These are phyloP conservation scores for Tricladium varicosporioides DNA, from an alignment of 2,329 filamentous ascomycete species.

Conservation along the genomic window DNA sequence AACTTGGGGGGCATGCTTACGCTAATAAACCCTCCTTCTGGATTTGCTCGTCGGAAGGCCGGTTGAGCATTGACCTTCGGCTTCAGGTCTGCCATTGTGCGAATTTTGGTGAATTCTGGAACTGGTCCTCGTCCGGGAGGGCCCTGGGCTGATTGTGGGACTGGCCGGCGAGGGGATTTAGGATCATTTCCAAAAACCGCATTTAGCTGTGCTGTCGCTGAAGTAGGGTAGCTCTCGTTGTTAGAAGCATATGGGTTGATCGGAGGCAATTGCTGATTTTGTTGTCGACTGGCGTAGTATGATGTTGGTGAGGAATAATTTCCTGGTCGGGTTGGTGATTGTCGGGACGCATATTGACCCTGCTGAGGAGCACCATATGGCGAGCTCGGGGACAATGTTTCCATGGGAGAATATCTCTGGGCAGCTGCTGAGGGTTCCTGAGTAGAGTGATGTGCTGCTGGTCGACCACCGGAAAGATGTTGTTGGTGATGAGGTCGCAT, in stretches of 20 bases:
- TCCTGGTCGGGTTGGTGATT: constrained; percentile 74
- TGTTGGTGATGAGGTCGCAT: constrained; percentile 77
- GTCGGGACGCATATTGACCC: constrained; percentile 54
- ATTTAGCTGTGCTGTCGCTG: constrained; percentile 70
- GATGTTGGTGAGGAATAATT: constrained; percentile 57
- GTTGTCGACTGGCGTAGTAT: constrained; percentile 49
- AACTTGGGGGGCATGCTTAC: constrained; percentile 50
- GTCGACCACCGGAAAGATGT: constrained; percentile 53
- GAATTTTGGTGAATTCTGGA: constrained; percentile 82
- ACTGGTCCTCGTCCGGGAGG: constrained; percentile 63
- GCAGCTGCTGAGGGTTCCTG: constrained; percentile 79
- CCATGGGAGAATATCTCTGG: constrained; percentile 95
- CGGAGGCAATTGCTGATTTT: constrained; percentile 68
- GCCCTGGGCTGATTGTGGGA: constrained; percentile 44
- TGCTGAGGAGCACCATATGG: constrained; percentile 67
- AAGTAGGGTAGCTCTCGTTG: constrained; percentile 70
- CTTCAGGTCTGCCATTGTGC: constrained; percentile 69
- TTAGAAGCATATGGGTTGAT: constrained; percentile 66
- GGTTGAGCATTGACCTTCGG: constrained; percentile 86
- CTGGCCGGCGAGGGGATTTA: constrained; percentile 56
- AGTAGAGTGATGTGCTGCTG: constrained; percentile 65
- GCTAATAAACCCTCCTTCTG: constrained; percentile 97
- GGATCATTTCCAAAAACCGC: constrained; percentile 57
- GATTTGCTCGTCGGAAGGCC: constrained; percentile 87
- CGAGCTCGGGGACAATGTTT: constrained; percentile 75